phyloP scores from a whole-genome alignment of 2,329 filamentous ascomycete genomes.

The Paracorniculantispora psalliotae region DNA sequence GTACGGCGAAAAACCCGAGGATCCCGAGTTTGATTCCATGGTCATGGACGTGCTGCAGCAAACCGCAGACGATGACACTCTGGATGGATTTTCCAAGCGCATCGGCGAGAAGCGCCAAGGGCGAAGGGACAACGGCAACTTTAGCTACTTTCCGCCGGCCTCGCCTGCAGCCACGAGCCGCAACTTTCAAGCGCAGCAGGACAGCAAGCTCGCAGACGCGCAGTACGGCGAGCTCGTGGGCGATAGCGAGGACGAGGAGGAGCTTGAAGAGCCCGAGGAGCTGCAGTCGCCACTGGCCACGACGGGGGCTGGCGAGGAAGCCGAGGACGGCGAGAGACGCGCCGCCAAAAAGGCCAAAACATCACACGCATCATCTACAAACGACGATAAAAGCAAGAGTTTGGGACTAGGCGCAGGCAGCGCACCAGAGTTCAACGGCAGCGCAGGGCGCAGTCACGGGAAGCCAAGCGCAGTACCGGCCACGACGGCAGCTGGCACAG shows the following conservation, averaged over 20 bases:
- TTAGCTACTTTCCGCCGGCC: constrained; percentile 50
- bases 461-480: constrained; percentile 3
- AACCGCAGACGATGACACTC: constrained; percentile 48
- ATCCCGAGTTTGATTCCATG: constrained; percentile 50
- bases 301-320: not conserved
- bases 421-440: not conserved
- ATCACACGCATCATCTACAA: constrained; percentile 13
- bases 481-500: constrained; percentile 15
- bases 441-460: not conserved
- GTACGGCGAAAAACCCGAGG: constrained; percentile 52
- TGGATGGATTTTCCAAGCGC: constrained; percentile 46
- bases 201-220: constrained; percentile 34
- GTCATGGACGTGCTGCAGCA: constrained; percentile 55
- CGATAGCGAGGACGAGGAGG: constrained; percentile 32
- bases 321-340: constrained; percentile 19
- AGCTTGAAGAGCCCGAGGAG: constrained; percentile 19
- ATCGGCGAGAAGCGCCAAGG: constrained; percentile 52
- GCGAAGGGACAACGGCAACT: constrained; percentile 46
- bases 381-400: constrained; percentile 4
- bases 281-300: not conserved
- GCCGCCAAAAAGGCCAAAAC: constrained; percentile 35
- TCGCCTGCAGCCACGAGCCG: constrained; percentile 31
- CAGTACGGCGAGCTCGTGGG: constrained; percentile 45
- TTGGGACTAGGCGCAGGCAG: not conserved
- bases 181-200: constrained; percentile 38